Evolutionary conservation across 345 rosid species (phyloP).

Genomic region (Brassica carinata): DNA sequence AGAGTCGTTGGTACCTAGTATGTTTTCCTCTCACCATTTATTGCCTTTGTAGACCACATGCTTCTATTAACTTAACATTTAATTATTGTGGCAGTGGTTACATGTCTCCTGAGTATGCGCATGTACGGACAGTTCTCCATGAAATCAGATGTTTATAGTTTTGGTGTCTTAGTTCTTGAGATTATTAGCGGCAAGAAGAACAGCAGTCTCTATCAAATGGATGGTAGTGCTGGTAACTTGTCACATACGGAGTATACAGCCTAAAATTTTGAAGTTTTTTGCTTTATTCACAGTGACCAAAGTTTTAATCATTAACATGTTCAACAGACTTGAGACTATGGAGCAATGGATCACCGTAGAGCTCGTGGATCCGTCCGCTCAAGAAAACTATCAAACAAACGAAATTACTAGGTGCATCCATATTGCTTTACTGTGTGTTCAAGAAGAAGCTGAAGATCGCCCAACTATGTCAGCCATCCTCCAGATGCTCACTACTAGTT

Average conservation of each 20-base stretch:
- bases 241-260: slow-evolving; percentile 26
- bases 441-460: slow-evolving; percentile 47
- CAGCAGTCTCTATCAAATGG: slow-evolving; percentile 8
- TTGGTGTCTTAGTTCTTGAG: slow-evolving; percentile 32
- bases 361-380: slow-evolving; percentile 20
- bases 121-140: slow-evolving; percentile 37
- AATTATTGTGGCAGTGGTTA: slow-evolving; percentile 29
- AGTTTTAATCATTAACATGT: neutral
- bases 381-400: slow-evolving; percentile 32
- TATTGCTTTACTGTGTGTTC: slow-evolving; percentile 49
- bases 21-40: neutral
- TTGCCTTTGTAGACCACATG: neutral
- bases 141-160: slow-evolving; percentile 41
- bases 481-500: slow-evolving; percentile 44
- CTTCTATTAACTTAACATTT: neutral
- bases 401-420: slow-evolving; percentile 54
- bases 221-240: slow-evolving; percentile 3
- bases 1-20: slow-evolving; percentile 57
- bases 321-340: slow-evolving; percentile 44
- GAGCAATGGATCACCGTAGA: slow-evolving; percentile 34
- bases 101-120: slow-evolving; percentile 41
- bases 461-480: slow-evolving; percentile 49
- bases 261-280: neutral
- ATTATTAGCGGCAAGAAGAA: slow-evolving; percentile 28
- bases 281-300: neutral